Evolutionary conservation across 225 moss, liverwort and hornwort species (phyloP), one percentile per base, ranked within the genome.

Genomic region (Lunularia cruciata): DNA sequence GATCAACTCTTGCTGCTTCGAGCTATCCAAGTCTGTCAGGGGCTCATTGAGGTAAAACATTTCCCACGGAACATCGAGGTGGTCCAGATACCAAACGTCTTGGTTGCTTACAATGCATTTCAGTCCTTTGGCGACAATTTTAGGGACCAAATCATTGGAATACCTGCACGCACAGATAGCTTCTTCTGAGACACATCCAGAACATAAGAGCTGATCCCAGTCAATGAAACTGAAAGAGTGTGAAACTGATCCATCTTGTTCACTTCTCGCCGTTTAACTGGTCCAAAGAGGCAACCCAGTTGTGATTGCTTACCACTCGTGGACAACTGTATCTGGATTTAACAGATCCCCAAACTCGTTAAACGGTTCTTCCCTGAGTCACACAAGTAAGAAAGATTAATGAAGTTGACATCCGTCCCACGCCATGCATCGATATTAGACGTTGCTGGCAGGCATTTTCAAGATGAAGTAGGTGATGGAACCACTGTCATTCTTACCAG

Each of bases 1-100:
- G 15, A 98, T 74, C 33, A 83, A 86, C 9, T 60, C 48, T 53
- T 75, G 77, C 67, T 88, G 85, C 2, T 65, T 45, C 8, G 60
- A 47, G 7, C 88, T 83, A 13, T 62, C 30, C 3, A 91, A 77
- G 58, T 73, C 47, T 2, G 62, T 22, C 31, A 83, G 47, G 28
- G 98, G 98, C 55, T 93, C 93, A 1, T 89, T 98, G 6, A 89
- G 47, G 59, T 98, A 98, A 57, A 91, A 60, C 37, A 38, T 61
- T 58, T 93, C 88, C 93, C 98, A 98, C 5, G 75, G 67, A 30
- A 71, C 86, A 55, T 91, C 86, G 65, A 98, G 75, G 80, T 93
- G 93, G 83, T 98, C 98, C 81, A 98, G 70, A 73, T 98, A 98
- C 98, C 98, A 98, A 4, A 89, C 89, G 20, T 85, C 80, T 79